Evolutionary conservation across 768 basidiomycete species (phyloP).

Genomic region (Lanmaoa rubissima): DNA sequence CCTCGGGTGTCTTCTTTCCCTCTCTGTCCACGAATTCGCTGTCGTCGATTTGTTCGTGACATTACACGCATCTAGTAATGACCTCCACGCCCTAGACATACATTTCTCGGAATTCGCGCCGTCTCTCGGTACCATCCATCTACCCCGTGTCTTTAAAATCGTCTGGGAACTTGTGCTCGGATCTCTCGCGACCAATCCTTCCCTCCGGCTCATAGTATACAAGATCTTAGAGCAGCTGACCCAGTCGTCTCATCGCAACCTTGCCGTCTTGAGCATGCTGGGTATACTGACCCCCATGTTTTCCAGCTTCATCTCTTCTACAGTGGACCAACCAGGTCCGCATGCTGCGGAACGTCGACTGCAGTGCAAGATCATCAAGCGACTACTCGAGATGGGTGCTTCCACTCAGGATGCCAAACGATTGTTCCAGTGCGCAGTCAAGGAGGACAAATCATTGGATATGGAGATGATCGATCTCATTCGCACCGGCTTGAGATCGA

Average conservation of each 20-base stretch:
- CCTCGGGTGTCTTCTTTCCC: slow-evolving; percentile 64
- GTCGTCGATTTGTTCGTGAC: slow-evolving; percentile 53
- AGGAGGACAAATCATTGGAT: slow-evolving; percentile 51
- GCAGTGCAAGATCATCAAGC: slow-evolving; percentile 59
- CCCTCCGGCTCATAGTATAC: slow-evolving; percentile 52
- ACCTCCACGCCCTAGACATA: slow-evolving; percentile 41
- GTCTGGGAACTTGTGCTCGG: slow-evolving; percentile 51
- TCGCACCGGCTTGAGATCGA: slow-evolving; percentile 65
- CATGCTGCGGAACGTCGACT: slow-evolving; percentile 46
- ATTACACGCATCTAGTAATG: slow-evolving; percentile 36
- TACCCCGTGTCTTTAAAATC: slow-evolving; percentile 60
- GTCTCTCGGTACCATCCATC: slow-evolving; percentile 48
- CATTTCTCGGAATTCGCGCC: slow-evolving; percentile 41
- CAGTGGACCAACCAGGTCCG: slow-evolving; percentile 12
- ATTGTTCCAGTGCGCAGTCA: slow-evolving; percentile 60
- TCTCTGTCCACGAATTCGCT: slow-evolving; percentile 66
- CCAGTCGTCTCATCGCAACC: slow-evolving; percentile 63
- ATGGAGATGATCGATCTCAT: slow-evolving; percentile 68
- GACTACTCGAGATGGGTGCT: slow-evolving; percentile 75
- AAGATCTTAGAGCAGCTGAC: slow-evolving; percentile 65
- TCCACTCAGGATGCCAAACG: slow-evolving; percentile 59
- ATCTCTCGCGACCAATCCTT: slow-evolving; percentile 32
- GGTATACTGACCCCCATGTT: slow-evolving; percentile 53
- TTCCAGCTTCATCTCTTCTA: slow-evolving; percentile 27
- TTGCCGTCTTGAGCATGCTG: slow-evolving; percentile 59